phyloP scores from a whole-genome alignment of 352 stramenopile genomes.

The Pythium aphanidermatum region DNA sequence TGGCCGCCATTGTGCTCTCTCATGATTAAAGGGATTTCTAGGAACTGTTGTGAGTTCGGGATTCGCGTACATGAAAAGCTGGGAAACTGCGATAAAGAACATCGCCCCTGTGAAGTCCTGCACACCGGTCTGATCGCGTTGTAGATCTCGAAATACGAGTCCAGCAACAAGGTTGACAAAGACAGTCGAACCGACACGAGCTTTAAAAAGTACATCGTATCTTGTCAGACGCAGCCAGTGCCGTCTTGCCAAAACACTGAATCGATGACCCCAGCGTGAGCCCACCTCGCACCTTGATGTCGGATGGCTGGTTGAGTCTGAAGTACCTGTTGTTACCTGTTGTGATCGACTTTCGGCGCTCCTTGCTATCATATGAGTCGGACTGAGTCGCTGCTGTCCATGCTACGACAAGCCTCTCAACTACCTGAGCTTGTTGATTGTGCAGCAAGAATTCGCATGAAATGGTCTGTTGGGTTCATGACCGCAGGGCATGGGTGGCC shows the following conservation, averaged over 20 bases:
- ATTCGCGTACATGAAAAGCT: slow-evolving; percentile 37
- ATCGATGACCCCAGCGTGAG: slow-evolving; percentile 4
- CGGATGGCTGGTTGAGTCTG: too few species aligned
- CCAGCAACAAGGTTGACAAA: slow-evolving; percentile 25
- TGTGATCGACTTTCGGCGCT: slow-evolving; percentile 3
- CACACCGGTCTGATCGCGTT: slow-evolving; percentile 22
- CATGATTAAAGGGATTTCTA: slow-evolving; percentile 28
- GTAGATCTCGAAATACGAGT: slow-evolving; percentile 22
- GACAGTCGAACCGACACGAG: slow-evolving; percentile 16
- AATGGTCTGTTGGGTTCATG: slow-evolving; percentile 60
- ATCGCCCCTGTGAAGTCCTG: slow-evolving; percentile 35
- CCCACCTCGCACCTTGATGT: too few species aligned
- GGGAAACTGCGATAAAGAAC: slow-evolving; percentile 42
- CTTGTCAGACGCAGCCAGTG: slow-evolving; percentile 20
- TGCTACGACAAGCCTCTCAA: slow-evolving; percentile 3
- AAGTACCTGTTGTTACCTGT: too few species aligned
- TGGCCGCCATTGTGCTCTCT: slow-evolving; percentile 26
- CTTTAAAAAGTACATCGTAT: slow-evolving; percentile 25
- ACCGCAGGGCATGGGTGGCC: slow-evolving; percentile 45
- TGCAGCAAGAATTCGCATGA: slow-evolving; percentile 50
- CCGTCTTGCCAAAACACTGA: slow-evolving; percentile 5
- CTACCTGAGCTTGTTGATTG: slow-evolving; percentile 5
- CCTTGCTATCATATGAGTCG: slow-evolving; percentile 1
- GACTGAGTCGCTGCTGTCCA: slow-evolving; percentile 1
- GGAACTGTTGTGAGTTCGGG: slow-evolving; percentile 24